These are phyloP conservation scores for Epicoccum sorghinum DNA, from an alignment of 2,329 filamentous ascomycete genomes.

Conservation along the genomic window DNA sequence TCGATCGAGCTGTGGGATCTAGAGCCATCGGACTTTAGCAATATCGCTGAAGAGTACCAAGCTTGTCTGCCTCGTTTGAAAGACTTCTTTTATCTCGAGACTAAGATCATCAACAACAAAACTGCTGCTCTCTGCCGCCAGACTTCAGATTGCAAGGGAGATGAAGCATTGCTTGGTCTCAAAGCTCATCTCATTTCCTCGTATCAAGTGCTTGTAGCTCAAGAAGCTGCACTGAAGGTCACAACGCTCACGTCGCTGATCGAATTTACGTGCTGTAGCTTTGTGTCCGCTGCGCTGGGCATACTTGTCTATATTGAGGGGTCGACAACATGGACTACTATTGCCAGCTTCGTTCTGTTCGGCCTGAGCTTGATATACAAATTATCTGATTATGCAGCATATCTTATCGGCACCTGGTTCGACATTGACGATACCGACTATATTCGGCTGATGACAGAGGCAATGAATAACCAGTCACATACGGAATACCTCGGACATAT, in stretches of 20 bases:
- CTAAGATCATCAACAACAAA: neutral
- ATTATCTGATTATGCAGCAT: neutral
- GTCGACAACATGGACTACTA: neutral
- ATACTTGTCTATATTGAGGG: slow-evolving; percentile 7
- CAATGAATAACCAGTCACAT: neutral
- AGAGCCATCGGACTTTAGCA: neutral
- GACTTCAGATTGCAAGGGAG: neutral
- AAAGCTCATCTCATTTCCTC: slow-evolving; percentile 5
- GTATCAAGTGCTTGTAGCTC: neutral
- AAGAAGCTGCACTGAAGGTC: neutral
- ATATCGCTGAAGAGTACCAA: neutral
- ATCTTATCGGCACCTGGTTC: slow-evolving; percentile 1
- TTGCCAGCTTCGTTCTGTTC: slow-evolving; percentile 1
- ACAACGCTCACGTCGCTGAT: slow-evolving; percentile 5
- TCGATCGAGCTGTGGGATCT: neutral
- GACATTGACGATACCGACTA: slow-evolving; percentile 5
- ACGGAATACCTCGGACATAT: neutral
- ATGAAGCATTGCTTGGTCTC: neutral
- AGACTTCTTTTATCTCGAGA: slow-evolving; percentile 6
- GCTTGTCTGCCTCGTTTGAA: neutral
- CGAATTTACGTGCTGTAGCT: neutral
- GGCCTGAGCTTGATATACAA: neutral
- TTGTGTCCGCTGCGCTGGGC: slow-evolving; percentile 2
- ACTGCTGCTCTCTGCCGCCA: neutral
- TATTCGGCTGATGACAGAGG: slow-evolving; percentile 1